Conservation (phyloP, 225 moss, liverwort and hornwort genomes). For the Marchantia polymorpha region DNA sequence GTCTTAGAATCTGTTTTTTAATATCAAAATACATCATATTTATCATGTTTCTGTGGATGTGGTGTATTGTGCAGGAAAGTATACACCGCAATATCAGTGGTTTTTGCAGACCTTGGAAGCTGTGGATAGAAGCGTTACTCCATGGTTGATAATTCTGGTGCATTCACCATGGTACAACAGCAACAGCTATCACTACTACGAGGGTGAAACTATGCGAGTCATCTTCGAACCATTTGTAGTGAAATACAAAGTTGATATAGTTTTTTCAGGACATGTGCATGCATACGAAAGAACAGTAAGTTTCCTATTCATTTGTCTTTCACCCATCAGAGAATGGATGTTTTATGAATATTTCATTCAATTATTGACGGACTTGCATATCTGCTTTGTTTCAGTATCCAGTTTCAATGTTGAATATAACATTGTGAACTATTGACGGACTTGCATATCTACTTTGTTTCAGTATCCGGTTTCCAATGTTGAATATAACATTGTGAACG, state of each 20-base stretch:
- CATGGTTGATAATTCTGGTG: conserved; percentile 54
- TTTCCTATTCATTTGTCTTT: not conserved
- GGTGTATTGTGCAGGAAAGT: conserved; percentile 38
- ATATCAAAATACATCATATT: not conserved
- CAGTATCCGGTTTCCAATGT: conserved; percentile 48
- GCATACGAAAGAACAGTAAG: conserved; percentile 49
- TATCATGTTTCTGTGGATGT: not conserved
- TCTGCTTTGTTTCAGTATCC: conserved; percentile 47
- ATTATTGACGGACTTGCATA: no score
- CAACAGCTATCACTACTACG: conserved; percentile 41
- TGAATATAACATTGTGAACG: conserved; percentile 33
- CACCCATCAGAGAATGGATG: no score
- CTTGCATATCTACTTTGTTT: no score
- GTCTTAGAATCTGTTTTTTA: not conserved
- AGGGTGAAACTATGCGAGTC: conserved; percentile 54
- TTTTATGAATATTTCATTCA: no score
- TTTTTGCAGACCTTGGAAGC: conserved; percentile 21
- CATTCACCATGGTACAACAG: conserved; percentile 59
- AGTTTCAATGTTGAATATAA: conserved; percentile 40
- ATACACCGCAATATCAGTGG: conserved; percentile 44
- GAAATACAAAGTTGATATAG: conserved; percentile 40
- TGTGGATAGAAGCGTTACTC: conserved; percentile 45
- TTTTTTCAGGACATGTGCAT: conserved; percentile 48
- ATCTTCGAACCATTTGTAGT: conserved; percentile 32
- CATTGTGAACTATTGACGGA: no score